Evolutionary conservation across 169 alveolate species (phyloP).

Genomic region (Condylostoma magnum): DNA sequence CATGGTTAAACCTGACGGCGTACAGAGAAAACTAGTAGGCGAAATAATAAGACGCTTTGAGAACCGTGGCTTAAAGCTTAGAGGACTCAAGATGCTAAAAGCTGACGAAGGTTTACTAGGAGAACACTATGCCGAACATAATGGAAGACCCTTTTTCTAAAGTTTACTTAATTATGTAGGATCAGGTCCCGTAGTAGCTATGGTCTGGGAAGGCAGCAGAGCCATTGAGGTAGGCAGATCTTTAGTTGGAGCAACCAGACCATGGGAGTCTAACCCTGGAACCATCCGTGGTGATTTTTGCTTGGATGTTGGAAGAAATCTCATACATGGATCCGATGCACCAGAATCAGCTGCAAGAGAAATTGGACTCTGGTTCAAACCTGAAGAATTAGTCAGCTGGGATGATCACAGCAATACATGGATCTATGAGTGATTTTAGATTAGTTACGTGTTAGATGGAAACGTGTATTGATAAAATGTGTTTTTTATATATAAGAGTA

Average conservation of each 20-base stretch:
- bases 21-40: slow-evolving; percentile 96
- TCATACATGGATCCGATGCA: slow-evolving; percentile 95
- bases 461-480: too few species aligned
- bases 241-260: slow-evolving; percentile 94
- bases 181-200: slow-evolving; percentile 97
- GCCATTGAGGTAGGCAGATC: slow-evolving; percentile 93
- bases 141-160: slow-evolving; percentile 92
- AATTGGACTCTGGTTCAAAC: slow-evolving; percentile 94
- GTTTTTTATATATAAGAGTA: too few species aligned
- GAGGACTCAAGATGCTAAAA: slow-evolving; percentile 89
- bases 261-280: slow-evolving; percentile 91
- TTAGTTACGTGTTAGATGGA: too few species aligned
- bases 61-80: slow-evolving; percentile 93
- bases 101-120: slow-evolving; percentile 89
- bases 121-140: slow-evolving; percentile 94
- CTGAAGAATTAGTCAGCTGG: slow-evolving; percentile 86
- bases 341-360: slow-evolving; percentile 94
- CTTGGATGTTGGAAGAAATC: slow-evolving; percentile 92
- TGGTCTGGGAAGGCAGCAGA: slow-evolving; percentile 98
- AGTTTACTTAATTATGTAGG: slow-evolving; percentile 87
- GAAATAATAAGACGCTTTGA: slow-evolving; percentile 93
- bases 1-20: slow-evolving; percentile 99
- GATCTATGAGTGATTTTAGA: slow-evolving; percentile 80
- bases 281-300: slow-evolving; percentile 96
- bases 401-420: slow-evolving; percentile 64